Base-by-base conservation (phyloP, 1,139 yeast genomes). In the Lodderomyces margitis region DNA sequence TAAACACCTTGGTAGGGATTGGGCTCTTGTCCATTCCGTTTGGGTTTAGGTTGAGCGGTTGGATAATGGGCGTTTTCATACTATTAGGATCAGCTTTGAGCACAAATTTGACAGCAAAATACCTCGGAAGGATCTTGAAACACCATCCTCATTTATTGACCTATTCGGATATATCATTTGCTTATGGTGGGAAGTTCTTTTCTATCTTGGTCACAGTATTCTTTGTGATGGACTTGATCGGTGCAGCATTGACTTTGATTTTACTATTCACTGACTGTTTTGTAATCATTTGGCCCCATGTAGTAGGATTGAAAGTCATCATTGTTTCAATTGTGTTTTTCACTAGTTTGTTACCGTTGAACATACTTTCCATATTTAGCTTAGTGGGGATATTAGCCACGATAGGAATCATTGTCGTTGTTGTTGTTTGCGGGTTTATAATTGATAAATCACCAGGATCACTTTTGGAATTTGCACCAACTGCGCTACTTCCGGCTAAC, bases 211-310 rank as follows among this genome's bases (percentile, higher is more conserved):
- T 87, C 15, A 87, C 96, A 0, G 47, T 75, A 3, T 64, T 88
- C 8, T 89, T 91, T 57, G 77, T 91, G 0, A 51, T 87, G 42
- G 98, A 91, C 58, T 70, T 91, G 30, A 54, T 81, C 39, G 96
- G 95, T 0, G 87, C 94, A 3, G 80, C 87, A 37, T 78, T 88
- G 11, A 80, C 95, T 1, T 70, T 91, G 54, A 77, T 87, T 30
- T 75, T 91, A 25, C 64, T 91, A 34, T 89, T 89, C 63, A 81
- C 91, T n/a, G 96, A 89, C 59, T 86, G 96, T 0, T 78, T 89
- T 49, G 68, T 75, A 50, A 80, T 87, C 1, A 62, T 91, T 31
- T 68, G 84, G 46, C 87, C 92, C 0, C 49, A 61, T 8, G 54
- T 80, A 4, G 55, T 64, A 6, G 54, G 60, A 16, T 81, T 83